These are phyloP conservation scores for Antarctomyces pellizariae DNA, from an alignment of 495 filamentous ascomycete species.

Conservation along the genomic window DNA sequence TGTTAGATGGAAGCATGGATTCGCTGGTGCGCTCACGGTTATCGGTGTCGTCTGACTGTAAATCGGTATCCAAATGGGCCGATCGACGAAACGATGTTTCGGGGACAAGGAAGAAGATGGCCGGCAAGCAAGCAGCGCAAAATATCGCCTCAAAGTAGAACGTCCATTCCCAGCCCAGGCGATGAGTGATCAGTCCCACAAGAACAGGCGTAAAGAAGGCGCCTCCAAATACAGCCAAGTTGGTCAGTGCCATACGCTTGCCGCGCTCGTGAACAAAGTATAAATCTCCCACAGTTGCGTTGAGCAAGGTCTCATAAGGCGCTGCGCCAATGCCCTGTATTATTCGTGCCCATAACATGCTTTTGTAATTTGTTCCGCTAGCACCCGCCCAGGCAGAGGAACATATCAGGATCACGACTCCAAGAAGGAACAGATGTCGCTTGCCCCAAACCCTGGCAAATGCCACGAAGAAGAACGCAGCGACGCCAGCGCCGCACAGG, in stretches of 20 bases:
- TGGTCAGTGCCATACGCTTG: constrained; percentile 73
- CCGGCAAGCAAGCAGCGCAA: constrained; percentile 32
- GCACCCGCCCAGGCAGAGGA: constrained; percentile 64
- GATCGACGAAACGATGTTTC: constrained; percentile 62
- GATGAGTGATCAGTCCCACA: constrained; percentile 62
- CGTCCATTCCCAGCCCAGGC: constrained; percentile 55
- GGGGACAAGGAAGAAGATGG: constrained; percentile 56
- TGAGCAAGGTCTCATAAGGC: constrained; percentile 56
- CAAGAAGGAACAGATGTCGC: constrained; percentile 66
- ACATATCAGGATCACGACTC: constrained; percentile 44
- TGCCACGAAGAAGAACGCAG: constrained; percentile 64
- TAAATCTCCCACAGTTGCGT: constrained; percentile 53
- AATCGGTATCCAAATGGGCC: constrained; percentile 37
- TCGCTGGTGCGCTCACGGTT: no score
- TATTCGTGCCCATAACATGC: constrained; percentile 50
- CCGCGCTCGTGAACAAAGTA: constrained; percentile 66
- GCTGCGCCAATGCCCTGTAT: constrained; percentile 55
- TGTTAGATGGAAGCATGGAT: no score
- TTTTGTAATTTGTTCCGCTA: constrained; percentile 35
- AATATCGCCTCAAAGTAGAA: constrained; percentile 61
- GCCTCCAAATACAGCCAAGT: constrained; percentile 73
- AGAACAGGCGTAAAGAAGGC: constrained; percentile 81
- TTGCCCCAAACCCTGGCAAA: constrained; percentile 85
- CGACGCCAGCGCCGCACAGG: constrained; percentile 58
- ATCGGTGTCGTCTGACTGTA: constrained; percentile 10